Evolutionary conservation across 768 basidiomycete genomes (phyloP).

Genomic region (Lentinula sp.): DNA sequence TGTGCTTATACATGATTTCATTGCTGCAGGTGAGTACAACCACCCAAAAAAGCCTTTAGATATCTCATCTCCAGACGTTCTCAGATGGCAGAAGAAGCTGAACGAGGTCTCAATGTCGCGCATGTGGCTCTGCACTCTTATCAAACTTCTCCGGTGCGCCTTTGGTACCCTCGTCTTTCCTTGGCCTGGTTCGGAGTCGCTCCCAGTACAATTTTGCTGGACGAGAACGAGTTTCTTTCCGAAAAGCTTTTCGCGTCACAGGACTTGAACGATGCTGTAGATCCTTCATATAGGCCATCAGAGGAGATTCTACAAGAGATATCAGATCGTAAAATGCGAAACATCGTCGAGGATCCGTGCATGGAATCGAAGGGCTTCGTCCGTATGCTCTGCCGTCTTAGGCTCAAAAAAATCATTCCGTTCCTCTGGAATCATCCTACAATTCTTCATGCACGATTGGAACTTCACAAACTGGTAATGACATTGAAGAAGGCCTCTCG

Average conservation of each 20-base stretch:
- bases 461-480: slow-evolving; percentile 23
- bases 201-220: slow-evolving; percentile 18
- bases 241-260: slow-evolving; percentile 6
- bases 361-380: slow-evolving; percentile 3
- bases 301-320: slow-evolving; percentile 27
- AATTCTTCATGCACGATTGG: slow-evolving; percentile 22
- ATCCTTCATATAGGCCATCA: slow-evolving; percentile 17
- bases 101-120: slow-evolving; percentile 25
- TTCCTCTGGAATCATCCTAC: slow-evolving; percentile 19
- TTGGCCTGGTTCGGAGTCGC: slow-evolving; percentile 36
- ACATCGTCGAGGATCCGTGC: neutral
- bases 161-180: slow-evolving; percentile 35
- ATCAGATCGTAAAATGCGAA: slow-evolving; percentile 16
- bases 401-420: slow-evolving; percentile 9
- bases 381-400: slow-evolving; percentile 5
- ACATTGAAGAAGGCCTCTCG: slow-evolving; percentile 22
- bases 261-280: slow-evolving; percentile 11
- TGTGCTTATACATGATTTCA: slow-evolving; percentile 35
- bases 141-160: slow-evolving; percentile 22
- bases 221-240: slow-evolving; percentile 11
- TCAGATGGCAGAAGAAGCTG: slow-evolving; percentile 39
- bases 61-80: neutral
- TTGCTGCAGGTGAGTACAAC: slow-evolving; percentile 31
- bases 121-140: slow-evolving; percentile 22
- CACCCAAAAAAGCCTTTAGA: neutral